Percentiles rank a stretch among this genome's conserved stretches.
Conservation (phyloP, 805 yeast genomes). For the Pichia paraexigua region DNA sequence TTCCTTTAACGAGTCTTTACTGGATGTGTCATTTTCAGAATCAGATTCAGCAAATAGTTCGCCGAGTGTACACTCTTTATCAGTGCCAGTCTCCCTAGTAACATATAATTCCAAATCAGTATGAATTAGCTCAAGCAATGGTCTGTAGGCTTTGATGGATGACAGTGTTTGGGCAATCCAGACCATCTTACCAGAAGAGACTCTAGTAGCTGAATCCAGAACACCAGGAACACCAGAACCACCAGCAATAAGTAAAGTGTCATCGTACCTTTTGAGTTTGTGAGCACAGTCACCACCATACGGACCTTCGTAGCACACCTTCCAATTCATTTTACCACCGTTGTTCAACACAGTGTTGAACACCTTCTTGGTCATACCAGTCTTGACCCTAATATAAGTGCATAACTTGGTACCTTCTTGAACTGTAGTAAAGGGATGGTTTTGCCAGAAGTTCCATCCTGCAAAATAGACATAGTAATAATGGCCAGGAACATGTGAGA, state of each 20-base stretch:
- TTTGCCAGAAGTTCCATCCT: not conserved
- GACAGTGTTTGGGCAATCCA: conserved; percentile 1
- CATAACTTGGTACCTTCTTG: not conserved
- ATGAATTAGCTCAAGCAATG: not conserved
- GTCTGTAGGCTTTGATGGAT: not conserved
- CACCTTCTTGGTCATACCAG: not conserved
- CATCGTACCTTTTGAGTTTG: not conserved
- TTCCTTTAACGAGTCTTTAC: conserved; percentile 1
- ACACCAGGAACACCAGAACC: not conserved
- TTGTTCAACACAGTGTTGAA: not conserved
- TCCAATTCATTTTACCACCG: not conserved
- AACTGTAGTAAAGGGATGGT: not conserved
- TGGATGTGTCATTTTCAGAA: not conserved
- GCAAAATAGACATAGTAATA: not conserved
- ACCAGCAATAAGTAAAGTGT: not conserved
- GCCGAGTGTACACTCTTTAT: not conserved
- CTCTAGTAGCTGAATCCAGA: not conserved
- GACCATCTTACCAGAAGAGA: not conserved
- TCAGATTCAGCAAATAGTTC: not conserved
- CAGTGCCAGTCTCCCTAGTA: not conserved
- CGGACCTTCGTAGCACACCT: not conserved
- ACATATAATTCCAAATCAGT: not conserved
- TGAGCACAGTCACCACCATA: not conserved
- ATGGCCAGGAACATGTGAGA: not conserved
- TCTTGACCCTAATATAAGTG: not conserved